Evolutionary conservation across 1,284 basidiomycete species (phyloP).

Genomic region (Trametes hirsuta): DNA sequence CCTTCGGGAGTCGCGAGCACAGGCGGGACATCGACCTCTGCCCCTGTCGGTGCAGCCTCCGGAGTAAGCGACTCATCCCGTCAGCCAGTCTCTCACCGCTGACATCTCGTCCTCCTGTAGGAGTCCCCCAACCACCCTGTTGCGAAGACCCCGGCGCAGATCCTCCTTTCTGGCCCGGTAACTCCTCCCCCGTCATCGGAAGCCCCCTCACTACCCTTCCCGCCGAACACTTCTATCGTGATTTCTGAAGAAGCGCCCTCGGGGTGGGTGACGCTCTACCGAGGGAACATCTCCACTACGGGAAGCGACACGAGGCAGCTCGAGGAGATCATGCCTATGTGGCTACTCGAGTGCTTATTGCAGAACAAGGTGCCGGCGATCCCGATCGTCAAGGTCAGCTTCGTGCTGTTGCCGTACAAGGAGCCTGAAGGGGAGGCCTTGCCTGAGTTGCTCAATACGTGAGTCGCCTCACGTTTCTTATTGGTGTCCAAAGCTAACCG

Average conservation of each 20-base stretch:
- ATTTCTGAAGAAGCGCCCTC: constrained; percentile 86
- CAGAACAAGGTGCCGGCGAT: constrained; percentile 60
- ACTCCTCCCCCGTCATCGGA: constrained; percentile 75
- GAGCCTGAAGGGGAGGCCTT: constrained; percentile 59
- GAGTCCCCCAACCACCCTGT: constrained; percentile 15
- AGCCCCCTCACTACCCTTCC: constrained; percentile 69
- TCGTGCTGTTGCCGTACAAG: constrained; percentile 83
- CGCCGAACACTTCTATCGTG: constrained; percentile 68
- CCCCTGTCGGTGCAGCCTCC: constrained; percentile 29
- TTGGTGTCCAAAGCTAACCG: constrained; percentile 15
- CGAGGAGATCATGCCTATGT: constrained; percentile 83
- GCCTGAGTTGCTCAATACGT: constrained; percentile 80
- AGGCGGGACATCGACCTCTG: constrained; percentile 14
- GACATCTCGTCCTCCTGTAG: constrained; percentile 1
- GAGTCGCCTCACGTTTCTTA: constrained; percentile 32
- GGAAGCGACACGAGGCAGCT: constrained; percentile 68
- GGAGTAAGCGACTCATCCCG: constrained; percentile 34
- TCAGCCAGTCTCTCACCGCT: not conserved
- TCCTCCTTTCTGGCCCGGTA: constrained; percentile 69
- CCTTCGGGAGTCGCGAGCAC: constrained; percentile 35
- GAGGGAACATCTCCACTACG: constrained; percentile 69
- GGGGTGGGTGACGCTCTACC: constrained; percentile 80
- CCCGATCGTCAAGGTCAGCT: constrained; percentile 77
- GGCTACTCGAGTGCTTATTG: constrained; percentile 89
- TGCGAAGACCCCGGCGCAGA: constrained; percentile 57